Conservation (phyloP, 1,284 basidiomycete genomes). For the Thecaphora frezii region DNA sequence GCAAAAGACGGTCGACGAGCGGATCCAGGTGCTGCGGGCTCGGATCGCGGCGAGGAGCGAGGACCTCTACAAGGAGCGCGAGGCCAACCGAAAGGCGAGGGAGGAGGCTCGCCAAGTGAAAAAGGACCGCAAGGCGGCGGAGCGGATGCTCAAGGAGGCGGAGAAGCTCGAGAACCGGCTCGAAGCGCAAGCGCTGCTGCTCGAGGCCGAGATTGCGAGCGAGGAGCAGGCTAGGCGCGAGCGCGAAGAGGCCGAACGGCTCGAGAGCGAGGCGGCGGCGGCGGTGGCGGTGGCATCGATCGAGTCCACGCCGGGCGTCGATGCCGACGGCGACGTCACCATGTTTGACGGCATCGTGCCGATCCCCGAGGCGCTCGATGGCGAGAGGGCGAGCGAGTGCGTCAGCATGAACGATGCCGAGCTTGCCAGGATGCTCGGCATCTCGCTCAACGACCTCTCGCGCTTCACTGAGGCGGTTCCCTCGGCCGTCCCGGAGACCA, state of each 20-base stretch:
- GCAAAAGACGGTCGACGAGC: constrained; percentile 34
- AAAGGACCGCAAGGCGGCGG: constrained; percentile 22
- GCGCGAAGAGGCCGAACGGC: constrained; percentile 7
- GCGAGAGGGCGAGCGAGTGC: constrained; percentile 6
- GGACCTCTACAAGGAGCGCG: constrained; percentile 20
- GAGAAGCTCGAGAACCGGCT: constrained; percentile 22
- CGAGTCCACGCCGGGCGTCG: neutral
- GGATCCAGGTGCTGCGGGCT: constrained; percentile 24
- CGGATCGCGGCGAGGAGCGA: constrained; percentile 24
- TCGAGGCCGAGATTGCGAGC: constrained; percentile 24
- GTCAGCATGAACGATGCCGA: constrained; percentile 29
- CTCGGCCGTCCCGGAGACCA: too few species aligned
- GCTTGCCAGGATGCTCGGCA: constrained; percentile 32
- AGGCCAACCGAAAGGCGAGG: constrained; percentile 24
- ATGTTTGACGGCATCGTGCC: neutral
- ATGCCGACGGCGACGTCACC: neutral
- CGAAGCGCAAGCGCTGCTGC: constrained; percentile 16
- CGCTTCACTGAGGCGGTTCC: constrained; percentile 10
- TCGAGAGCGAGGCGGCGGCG: constrained; percentile 10
- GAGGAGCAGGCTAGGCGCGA: constrained; percentile 23
- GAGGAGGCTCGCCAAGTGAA: constrained; percentile 26
- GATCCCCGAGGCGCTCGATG: neutral
- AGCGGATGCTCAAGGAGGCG: constrained; percentile 19
- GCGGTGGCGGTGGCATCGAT: neutral
- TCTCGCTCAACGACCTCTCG: constrained; percentile 27